These are phyloP conservation scores for Pseudocercospora pini-densiflorae DNA, from an alignment of 2,329 filamentous ascomycete species.

Conservation along the genomic window DNA sequence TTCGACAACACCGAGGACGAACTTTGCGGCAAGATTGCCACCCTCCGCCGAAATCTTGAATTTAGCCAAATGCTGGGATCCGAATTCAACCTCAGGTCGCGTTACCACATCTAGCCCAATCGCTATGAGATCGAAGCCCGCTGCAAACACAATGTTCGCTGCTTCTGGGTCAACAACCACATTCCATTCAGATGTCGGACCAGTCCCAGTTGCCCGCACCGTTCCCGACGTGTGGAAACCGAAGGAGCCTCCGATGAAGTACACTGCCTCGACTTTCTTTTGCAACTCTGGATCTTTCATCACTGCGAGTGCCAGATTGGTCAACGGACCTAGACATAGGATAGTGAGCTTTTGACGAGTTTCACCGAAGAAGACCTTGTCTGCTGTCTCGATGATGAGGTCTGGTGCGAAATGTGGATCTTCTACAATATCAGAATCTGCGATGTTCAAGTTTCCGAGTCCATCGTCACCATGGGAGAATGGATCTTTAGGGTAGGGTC, in stretches of 20 bases:
- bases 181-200: neutral
- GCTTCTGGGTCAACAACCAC: neutral
- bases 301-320: neutral
- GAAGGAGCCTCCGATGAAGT: neutral
- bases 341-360: neutral
- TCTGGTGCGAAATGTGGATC: neutral
- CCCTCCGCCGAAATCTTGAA: neutral
- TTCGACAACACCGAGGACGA: neutral
- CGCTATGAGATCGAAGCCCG: neutral
- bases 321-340: neutral
- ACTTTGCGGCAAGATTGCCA: neutral
- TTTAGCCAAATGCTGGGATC: neutral
- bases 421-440: neutral
- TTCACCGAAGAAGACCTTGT: neutral
- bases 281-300: neutral
- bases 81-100: neutral
- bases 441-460: neutral
- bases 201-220: neutral
- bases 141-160: neutral
- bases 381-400: neutral
- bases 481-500: neutral
- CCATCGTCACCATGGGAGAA: neutral
- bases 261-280: neutral
- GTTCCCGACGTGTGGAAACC: neutral
- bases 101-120: neutral